phyloP scores from a whole-genome alignment of 169 alveolate genomes.

The Fabrea salina region DNA sequence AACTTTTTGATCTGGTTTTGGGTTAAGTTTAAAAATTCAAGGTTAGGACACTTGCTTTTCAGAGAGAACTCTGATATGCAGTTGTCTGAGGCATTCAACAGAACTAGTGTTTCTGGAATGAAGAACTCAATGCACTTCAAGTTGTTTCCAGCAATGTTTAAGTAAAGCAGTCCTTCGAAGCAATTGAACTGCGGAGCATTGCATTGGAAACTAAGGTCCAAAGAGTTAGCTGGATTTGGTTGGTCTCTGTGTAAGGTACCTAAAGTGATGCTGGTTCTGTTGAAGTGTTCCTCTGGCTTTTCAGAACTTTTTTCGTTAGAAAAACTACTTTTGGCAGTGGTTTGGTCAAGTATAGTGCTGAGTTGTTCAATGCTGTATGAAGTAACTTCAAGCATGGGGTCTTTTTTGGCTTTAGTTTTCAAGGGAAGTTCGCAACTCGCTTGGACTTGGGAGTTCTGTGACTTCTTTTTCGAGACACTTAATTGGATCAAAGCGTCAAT shows the following conservation, averaged over 20 bases:
- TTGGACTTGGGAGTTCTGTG: neutral
- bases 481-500: neutral
- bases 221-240: neutral
- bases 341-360: neutral
- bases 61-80: neutral
- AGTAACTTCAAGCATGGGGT: neutral
- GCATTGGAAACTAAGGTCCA: neutral
- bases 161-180: neutral
- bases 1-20: neutral
- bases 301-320: neutral
- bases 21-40: neutral
- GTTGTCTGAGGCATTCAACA: neutral
- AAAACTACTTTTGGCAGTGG: neutral
- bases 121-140: neutral
- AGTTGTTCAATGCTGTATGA: neutral
- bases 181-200: neutral
- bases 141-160: conserved; percentile 6
- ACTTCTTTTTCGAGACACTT: neutral
- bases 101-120: neutral
- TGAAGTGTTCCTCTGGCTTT: neutral
- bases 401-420: neutral
- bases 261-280: neutral
- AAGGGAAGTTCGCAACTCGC: neutral
- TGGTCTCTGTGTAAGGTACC: neutral
- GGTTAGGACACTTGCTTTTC: neutral